phyloP scores from a whole-genome alignment of 768 basidiomycete species.

The Mycena olivaceomarginata region DNA sequence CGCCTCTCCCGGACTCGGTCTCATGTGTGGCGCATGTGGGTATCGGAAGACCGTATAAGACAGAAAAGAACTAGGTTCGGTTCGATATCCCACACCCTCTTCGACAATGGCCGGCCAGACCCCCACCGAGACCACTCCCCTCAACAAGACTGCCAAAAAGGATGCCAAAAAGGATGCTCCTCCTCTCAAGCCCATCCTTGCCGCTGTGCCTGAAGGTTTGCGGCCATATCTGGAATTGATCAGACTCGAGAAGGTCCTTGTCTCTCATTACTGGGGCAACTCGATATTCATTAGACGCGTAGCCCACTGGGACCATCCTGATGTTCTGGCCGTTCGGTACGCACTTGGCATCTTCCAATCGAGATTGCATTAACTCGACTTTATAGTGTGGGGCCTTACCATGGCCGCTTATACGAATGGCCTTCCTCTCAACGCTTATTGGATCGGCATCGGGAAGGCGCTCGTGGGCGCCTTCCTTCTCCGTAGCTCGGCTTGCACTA shows the following conservation, averaged over 20 bases:
- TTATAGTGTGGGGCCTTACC: slow-evolving; percentile 64
- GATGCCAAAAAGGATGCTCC: no score
- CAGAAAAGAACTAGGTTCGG: no score
- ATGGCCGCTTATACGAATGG: slow-evolving; percentile 65
- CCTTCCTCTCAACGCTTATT: slow-evolving; percentile 57
- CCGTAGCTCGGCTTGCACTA: slow-evolving; percentile 70
- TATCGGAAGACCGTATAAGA: no score
- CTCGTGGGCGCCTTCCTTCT: slow-evolving; percentile 63
- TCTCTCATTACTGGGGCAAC: no score
- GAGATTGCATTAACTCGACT: not conserved
- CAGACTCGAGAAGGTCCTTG: slow-evolving; percentile 65
- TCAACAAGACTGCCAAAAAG: no score
- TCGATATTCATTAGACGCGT: not conserved
- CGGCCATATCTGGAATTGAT: slow-evolving; percentile 70
- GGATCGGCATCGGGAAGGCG: slow-evolving; percentile 54
- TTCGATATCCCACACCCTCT: no score
- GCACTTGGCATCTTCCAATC: not conserved
- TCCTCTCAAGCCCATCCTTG: no score
- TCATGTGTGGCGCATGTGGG: no score
- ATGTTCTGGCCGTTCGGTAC: slow-evolving; percentile 75
- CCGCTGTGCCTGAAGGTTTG: slow-evolving; percentile 46
- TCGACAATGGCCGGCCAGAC: no score
- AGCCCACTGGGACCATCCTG: slow-evolving; percentile 70
- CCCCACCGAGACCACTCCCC: no score
- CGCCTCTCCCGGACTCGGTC: no score